Percentiles rank a stretch among this genome's conserved stretches.
phyloP scores from a whole-genome alignment of 192 early-diverging fungal species.

The Rhizophlyctis rosea region DNA sequence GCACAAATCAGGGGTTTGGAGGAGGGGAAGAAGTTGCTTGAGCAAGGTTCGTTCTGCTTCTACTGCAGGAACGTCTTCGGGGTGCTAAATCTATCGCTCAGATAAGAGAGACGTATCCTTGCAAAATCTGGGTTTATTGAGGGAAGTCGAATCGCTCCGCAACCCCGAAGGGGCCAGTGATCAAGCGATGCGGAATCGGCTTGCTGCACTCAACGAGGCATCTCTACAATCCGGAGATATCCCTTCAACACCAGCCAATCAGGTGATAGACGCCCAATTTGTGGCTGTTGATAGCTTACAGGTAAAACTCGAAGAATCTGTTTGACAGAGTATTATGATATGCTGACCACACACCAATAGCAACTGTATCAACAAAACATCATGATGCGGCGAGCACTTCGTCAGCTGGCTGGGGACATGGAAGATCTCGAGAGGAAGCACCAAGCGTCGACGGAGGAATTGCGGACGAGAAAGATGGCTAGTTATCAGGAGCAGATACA shows the following conservation, averaged over 20 bases:
- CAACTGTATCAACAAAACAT: slow-evolving; percentile 63
- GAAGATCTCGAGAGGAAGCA: slow-evolving; percentile 15
- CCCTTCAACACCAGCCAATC: too few relatives aligned
- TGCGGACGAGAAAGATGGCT: not conserved
- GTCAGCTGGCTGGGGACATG: slow-evolving; percentile 51
- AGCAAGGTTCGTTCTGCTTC: slow-evolving; percentile 11
- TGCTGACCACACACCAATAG: not conserved
- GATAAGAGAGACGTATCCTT: slow-evolving; percentile 22
- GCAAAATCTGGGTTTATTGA: slow-evolving; percentile 30
- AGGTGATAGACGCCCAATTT: slow-evolving; percentile 7
- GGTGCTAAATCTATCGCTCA: too few relatives aligned
- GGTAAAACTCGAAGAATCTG: not conserved
- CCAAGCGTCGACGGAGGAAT: not conserved
- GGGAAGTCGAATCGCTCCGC: slow-evolving; percentile 11
- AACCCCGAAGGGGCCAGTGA: not conserved
- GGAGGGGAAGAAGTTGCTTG: slow-evolving; percentile 11
- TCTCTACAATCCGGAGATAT: too few relatives aligned
- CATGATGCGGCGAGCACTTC: slow-evolving; percentile 55
- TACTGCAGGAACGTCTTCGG: not conserved
- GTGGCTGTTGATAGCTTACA: slow-evolving; percentile 14
- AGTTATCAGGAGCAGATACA: not conserved
- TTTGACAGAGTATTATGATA: not conserved
- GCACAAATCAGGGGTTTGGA: slow-evolving; percentile 9
- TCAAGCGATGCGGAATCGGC: too few relatives aligned
- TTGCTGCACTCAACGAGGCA: too few relatives aligned